phyloP scores from a whole-genome alignment of 139 green algal species.

The Dunaliella primolecta region DNA sequence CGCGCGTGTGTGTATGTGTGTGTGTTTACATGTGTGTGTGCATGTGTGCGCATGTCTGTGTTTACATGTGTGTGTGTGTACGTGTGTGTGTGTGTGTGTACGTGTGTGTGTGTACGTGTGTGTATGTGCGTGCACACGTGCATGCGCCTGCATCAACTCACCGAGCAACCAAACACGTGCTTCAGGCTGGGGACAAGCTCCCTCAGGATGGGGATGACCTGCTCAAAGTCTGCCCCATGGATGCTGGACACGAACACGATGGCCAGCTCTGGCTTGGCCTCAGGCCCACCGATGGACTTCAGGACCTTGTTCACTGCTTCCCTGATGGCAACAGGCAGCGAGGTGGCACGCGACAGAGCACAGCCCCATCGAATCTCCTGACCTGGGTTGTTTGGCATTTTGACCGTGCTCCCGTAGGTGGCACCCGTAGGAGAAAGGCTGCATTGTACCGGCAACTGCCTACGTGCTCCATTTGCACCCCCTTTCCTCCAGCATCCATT shows the following conservation, averaged over 20 bases:
- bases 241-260: conserved; percentile 40
- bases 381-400: background rate
- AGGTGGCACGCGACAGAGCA: background rate
- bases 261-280: conserved; percentile 25
- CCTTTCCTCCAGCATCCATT: too few relatives aligned
- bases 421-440: too few relatives aligned
- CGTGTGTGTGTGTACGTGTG: background rate
- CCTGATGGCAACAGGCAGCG: conserved; percentile 6
- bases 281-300: conserved; percentile 8
- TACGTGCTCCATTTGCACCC: too few relatives aligned
- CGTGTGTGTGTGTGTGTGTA: background rate
- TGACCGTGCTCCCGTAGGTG: background rate
- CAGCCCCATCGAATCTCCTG: conserved; percentile 26
- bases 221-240: conserved; percentile 29
- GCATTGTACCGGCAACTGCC: too few relatives aligned
- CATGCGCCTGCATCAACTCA: too few relatives aligned
- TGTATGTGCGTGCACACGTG: too few relatives aligned
- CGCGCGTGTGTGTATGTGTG: too few relatives aligned
- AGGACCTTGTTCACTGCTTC: conserved; percentile 21
- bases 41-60: too few relatives aligned
- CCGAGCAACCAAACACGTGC: conserved; percentile 45
- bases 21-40: too few relatives aligned
- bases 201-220: conserved; percentile 36
- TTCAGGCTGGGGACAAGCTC: conserved; percentile 33
- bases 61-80: too few relatives aligned